phyloP scores from a whole-genome alignment of 164 flowering plant species.

The Euptelea pleiosperma region DNA sequence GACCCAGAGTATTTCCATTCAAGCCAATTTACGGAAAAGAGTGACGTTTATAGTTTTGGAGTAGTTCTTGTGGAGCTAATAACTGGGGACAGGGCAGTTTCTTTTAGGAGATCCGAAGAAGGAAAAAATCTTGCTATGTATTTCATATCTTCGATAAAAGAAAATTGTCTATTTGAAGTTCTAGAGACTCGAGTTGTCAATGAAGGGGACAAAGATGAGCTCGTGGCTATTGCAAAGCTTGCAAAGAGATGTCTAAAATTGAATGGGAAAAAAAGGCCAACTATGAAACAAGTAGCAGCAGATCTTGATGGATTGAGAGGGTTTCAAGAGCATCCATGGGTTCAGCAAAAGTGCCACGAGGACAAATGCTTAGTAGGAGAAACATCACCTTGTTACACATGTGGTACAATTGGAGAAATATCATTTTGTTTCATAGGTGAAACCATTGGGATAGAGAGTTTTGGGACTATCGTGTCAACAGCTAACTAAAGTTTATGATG shows the following conservation, averaged over 20 bases:
- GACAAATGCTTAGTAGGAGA: no score
- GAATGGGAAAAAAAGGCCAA: background rate
- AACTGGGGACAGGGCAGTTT: background rate
- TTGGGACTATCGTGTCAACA: no score
- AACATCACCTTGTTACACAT: no score
- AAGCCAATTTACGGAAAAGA: background rate
- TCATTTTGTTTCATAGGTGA: no score
- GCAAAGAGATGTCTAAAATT: background rate
- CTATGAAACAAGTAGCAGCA: background rate
- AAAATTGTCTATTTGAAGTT: background rate
- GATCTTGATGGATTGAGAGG: background rate
- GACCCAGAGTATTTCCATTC: slow-evolving; percentile 2
- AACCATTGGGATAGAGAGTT: no score
- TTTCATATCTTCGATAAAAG: background rate
- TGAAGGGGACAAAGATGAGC: background rate
- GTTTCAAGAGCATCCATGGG: no score
- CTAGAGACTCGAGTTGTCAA: background rate
- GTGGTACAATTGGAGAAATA: no score
- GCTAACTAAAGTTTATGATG: no score
- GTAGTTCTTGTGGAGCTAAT: slow-evolving; percentile 1
- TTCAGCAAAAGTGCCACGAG: no score
- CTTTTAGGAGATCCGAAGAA: background rate
- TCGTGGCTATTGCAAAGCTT: background rate
- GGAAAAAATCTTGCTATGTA: background rate
- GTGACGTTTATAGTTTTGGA: slow-evolving; percentile 3